These are phyloP conservation scores for Komagataella kurtzmanii DNA, from an alignment of 805 yeast genomes.

Conservation along the genomic window DNA sequence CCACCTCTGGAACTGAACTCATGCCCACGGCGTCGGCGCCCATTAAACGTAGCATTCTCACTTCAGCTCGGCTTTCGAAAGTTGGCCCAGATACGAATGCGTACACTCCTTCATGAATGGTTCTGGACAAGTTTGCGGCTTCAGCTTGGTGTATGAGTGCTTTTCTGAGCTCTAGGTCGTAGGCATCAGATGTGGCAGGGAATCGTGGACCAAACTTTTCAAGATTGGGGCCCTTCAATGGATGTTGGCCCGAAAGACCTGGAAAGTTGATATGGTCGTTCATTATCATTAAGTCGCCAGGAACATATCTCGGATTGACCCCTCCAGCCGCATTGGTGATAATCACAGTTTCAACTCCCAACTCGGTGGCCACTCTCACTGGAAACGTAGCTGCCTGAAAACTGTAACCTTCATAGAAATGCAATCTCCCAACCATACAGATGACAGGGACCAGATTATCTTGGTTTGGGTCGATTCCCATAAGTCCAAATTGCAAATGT, in stretches of 20 bases:
- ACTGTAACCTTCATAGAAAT: constrained; percentile 86
- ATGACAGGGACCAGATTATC: constrained; percentile 60
- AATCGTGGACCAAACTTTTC: constrained; percentile 77
- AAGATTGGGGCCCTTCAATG: constrained; percentile 78
- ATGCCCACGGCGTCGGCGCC: constrained; percentile 97
- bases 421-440: constrained; percentile 90
- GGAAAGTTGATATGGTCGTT: constrained; percentile 85
- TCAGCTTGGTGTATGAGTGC: constrained; percentile 31
- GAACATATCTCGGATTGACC: constrained; percentile 43
- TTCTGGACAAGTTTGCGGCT: constrained; percentile 34
- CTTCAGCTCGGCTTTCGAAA: constrained; percentile 86
- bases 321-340: constrained; percentile 99
- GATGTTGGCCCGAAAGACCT: constrained; percentile 81
- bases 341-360: constrained; percentile 50
- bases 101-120: constrained; percentile 78
- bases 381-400: constrained; percentile 78
- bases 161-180: constrained; percentile 55
- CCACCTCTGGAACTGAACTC: constrained; percentile 96
- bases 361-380: constrained; percentile 52
- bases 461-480: constrained; percentile 25
- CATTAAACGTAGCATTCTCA: constrained; percentile 48
- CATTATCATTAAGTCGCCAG: constrained; percentile 88
- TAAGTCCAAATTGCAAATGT: constrained; percentile 60
- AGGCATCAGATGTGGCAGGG: constrained; percentile 81
- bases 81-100: constrained; percentile 87